These are phyloP conservation scores for Cryptococcus wingfieldii DNA, from an alignment of 1,284 basidiomycete species.

Conservation along the genomic window DNA sequence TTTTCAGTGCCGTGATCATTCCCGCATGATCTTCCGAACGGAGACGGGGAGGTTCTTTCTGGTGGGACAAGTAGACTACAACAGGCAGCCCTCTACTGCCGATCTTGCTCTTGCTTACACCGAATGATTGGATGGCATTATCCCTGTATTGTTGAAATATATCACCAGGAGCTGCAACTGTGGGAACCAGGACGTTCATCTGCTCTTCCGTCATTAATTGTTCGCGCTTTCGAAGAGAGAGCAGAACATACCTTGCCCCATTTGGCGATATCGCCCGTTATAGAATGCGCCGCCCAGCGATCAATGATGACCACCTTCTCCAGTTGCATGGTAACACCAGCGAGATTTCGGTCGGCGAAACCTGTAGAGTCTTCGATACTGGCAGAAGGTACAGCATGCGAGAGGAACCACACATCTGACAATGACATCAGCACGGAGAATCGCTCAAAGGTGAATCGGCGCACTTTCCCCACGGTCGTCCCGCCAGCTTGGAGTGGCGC, in stretches of 20 bases:
- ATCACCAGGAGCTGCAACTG: slow-evolving; percentile 13
- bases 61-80: slow-evolving; percentile 35
- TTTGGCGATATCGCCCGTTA: slow-evolving; percentile 23
- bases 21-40: slow-evolving; percentile 19
- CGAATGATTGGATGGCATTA: slow-evolving; percentile 27
- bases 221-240: neutral
- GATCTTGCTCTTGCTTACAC: slow-evolving; percentile 16
- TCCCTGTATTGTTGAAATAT: slow-evolving; percentile 35
- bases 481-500: slow-evolving; percentile 28
- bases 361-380: slow-evolving; percentile 34
- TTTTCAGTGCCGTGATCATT: slow-evolving; percentile 33
- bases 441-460: neutral
- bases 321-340: slow-evolving; percentile 33
- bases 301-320: slow-evolving; percentile 45
- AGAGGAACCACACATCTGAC: slow-evolving; percentile 40
- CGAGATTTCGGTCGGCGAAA: slow-evolving; percentile 27
- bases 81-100: slow-evolving; percentile 30
- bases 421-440: slow-evolving; percentile 3
- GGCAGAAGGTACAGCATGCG: slow-evolving; percentile 30
- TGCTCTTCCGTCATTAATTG: slow-evolving; percentile 2
- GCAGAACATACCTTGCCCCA: slow-evolving; percentile 34
- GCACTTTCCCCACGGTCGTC: slow-evolving; percentile 34
- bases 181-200: slow-evolving; percentile 40
- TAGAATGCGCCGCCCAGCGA: slow-evolving; percentile 40
- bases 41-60: slow-evolving; percentile 28